These are phyloP conservation scores for Boletus pseudo-olivaceus DNA, from an alignment of 768 basidiomycete genomes.

Conservation along the genomic window DNA sequence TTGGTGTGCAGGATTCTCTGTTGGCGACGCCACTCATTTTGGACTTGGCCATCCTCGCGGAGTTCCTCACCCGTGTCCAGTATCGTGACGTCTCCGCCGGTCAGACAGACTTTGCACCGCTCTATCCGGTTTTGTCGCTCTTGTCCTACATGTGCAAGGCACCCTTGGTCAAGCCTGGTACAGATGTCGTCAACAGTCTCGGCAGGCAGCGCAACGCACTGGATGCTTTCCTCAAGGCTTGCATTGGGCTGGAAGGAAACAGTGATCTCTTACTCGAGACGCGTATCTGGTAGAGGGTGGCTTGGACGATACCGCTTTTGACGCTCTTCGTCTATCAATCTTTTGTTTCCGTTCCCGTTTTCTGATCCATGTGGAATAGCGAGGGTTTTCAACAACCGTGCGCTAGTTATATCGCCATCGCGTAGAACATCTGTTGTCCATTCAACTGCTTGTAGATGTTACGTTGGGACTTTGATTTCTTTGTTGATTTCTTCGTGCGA, in stretches of 20 bases:
- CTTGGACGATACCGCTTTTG: not conserved
- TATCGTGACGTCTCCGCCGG: slow-evolving; percentile 60
- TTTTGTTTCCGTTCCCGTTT: not conserved
- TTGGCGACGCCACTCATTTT: slow-evolving; percentile 95
- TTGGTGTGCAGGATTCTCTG: slow-evolving; percentile 69
- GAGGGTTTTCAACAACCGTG: slow-evolving; percentile 24
- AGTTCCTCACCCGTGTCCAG: slow-evolving; percentile 88
- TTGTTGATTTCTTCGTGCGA: not conserved
- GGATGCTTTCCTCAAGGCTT: slow-evolving; percentile 92
- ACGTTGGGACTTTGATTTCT: not conserved
- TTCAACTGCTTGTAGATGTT: slow-evolving; percentile 15
- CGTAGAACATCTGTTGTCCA: not conserved
- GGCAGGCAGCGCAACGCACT: slow-evolving; percentile 94
- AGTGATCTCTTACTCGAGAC: slow-evolving; percentile 84
- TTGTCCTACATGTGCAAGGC: slow-evolving; percentile 98
- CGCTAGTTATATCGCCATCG: not conserved
- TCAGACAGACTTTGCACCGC: slow-evolving; percentile 66
- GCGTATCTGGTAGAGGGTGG: slow-evolving; percentile 71
- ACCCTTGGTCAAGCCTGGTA: slow-evolving; percentile 91
- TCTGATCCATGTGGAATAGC: not conserved
- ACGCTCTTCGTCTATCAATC: not conserved
- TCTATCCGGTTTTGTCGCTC: slow-evolving; percentile 90
- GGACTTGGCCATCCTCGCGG: slow-evolving; percentile 88
- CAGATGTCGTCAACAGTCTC: slow-evolving; percentile 92
- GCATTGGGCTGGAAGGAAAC: slow-evolving; percentile 79